Conservation (phyloP, 73 alveolate species). For the Paramecium sonneborni region DNA sequence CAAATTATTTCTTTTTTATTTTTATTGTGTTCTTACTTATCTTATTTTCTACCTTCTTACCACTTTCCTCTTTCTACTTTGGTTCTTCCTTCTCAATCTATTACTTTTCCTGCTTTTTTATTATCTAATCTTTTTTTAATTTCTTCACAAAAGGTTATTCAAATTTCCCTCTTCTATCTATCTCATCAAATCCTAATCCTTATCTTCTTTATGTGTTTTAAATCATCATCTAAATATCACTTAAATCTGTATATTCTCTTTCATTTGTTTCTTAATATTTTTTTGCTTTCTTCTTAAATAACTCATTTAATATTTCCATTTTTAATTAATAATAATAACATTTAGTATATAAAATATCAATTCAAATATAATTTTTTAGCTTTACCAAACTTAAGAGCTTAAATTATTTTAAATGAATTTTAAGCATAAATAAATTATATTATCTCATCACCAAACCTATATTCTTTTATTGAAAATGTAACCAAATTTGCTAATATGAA, state of each 20-base stretch:
- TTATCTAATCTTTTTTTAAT: not conserved
- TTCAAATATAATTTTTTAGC: not conserved
- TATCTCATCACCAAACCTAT: not conserved
- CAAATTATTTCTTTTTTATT: slow-evolving; percentile 15
- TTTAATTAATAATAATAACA: not conserved
- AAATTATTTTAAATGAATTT: not conserved
- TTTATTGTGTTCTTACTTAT: not conserved
- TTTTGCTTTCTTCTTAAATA: not conserved
- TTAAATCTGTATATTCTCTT: slow-evolving; percentile 42
- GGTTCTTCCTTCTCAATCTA: not conserved
- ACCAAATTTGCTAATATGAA: not conserved
- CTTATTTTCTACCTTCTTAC: not conserved
- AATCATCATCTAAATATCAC: slow-evolving; percentile 37
- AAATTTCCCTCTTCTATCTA: slow-evolving; percentile 6
- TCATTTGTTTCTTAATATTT: not conserved
- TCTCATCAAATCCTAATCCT: slow-evolving; percentile 35
- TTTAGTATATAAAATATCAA: not conserved
- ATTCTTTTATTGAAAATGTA: not conserved
- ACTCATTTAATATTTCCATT: slow-evolving; percentile 4
- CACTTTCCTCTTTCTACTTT: not conserved
- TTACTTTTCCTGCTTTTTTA: not conserved
- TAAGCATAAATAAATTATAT: not conserved
- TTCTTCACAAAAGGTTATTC: slow-evolving; percentile 4
- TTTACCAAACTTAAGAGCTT: not conserved
- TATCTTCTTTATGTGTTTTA: slow-evolving; percentile 29